Conservation (phyloP, 352 stramenopile species). For the Phytophthora pseudosyringae region DNA sequence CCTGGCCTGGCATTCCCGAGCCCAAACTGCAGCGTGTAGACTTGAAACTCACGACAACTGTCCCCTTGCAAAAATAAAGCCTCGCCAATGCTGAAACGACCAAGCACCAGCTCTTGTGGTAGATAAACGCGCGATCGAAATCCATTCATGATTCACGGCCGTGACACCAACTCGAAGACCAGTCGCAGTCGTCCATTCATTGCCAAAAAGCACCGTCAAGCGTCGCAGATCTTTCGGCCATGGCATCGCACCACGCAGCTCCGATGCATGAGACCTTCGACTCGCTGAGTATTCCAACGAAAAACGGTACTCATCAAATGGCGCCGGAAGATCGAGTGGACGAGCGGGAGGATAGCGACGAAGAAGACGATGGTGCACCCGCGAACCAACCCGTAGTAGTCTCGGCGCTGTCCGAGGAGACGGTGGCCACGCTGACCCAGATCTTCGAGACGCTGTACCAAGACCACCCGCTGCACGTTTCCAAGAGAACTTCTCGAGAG, state of each 20-base stretch:
- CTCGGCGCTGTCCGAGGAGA: slow-evolving; percentile 37
- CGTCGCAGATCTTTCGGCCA: slow-evolving; percentile 23
- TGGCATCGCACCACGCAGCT: slow-evolving; percentile 7
- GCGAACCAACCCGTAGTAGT: slow-evolving; percentile 27
- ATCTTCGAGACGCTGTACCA: slow-evolving; percentile 59
- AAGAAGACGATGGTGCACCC: slow-evolving; percentile 16
- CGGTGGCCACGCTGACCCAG: slow-evolving; percentile 29
- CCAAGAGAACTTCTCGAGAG: slow-evolving; percentile 41
- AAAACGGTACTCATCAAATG: slow-evolving; percentile 4
- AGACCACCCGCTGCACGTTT: slow-evolving; percentile 44
- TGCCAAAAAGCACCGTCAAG: background rate
- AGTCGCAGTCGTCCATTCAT: no score
- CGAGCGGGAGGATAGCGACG: slow-evolving; percentile 20
- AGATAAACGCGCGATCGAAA: no score
- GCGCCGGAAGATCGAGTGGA: slow-evolving; percentile 15
- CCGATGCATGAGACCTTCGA: background rate
- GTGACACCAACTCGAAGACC: no score
- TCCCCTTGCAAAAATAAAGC: slow-evolving; percentile 5
- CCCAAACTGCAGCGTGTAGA: background rate
- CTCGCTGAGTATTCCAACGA: slow-evolving; percentile 3
- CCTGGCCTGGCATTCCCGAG: background rate
- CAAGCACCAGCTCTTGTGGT: no score
- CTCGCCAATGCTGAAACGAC: background rate
- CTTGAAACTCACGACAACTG: slow-evolving; percentile 2
- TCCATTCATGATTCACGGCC: no score